phyloP scores from a whole-genome alignment of 352 stramenopile species.

The Pythium periplocum region DNA sequence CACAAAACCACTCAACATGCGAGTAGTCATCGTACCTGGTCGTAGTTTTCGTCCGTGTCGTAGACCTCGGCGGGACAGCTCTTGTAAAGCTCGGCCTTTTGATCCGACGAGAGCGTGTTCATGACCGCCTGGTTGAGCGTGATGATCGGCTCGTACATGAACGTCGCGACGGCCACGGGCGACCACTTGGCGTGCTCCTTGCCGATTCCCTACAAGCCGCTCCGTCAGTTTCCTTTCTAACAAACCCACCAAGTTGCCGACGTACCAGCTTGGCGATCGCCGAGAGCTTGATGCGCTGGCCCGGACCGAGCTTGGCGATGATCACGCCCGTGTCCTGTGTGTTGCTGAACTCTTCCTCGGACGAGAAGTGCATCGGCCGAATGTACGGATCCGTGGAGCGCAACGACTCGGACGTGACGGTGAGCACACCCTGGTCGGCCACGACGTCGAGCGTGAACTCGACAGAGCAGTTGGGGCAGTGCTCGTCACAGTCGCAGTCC shows the following conservation, averaged over 20 bases:
- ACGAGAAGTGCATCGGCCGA: conserved; percentile 80
- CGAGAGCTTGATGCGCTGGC: conserved; percentile 93
- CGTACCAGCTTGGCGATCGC: conserved; percentile 89
- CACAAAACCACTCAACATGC: not conserved
- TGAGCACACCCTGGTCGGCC: conserved; percentile 62
- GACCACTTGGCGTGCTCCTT: conserved; percentile 98
- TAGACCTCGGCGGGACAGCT: conserved; percentile 93
- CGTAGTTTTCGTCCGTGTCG: conserved; percentile 90
- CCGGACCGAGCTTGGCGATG: conserved; percentile 95
- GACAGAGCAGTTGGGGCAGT: conserved; percentile 95
- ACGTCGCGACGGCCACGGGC: conserved; percentile 93
- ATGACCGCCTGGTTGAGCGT: conserved; percentile 89
- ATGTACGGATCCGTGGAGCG: conserved; percentile 85
- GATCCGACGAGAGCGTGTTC: conserved; percentile 90
- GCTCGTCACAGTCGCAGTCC: conserved; percentile 93
- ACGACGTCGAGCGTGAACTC: conserved; percentile 95
- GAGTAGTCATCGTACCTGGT: conserved; percentile 37
- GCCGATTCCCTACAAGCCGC: conserved; percentile 83
- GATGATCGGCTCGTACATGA: conserved; percentile 90
- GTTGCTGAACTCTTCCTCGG: conserved; percentile 89
- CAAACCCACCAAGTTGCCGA: not conserved
- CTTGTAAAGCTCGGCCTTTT: conserved; percentile 95
- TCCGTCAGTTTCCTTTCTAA: not conserved
- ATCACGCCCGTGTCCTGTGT: conserved; percentile 94
- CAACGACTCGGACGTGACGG: conserved; percentile 72